These are phyloP conservation scores for Kwoniella mangroviensis DNA, from an alignment of 768 basidiomycete genomes.

Conservation along the genomic window DNA sequence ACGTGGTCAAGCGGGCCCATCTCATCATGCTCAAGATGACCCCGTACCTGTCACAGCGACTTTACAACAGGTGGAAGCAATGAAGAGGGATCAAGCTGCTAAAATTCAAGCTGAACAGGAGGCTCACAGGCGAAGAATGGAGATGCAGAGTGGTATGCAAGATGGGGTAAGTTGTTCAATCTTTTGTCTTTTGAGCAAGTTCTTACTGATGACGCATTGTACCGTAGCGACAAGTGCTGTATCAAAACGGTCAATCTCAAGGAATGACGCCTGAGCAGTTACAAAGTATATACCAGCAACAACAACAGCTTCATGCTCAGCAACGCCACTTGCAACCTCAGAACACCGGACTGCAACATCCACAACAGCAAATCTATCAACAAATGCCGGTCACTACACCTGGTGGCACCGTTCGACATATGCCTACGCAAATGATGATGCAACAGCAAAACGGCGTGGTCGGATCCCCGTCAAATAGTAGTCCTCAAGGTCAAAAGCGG, in stretches of 20 bases:
- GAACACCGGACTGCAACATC: conserved; percentile 1
- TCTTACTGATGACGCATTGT: background rate
- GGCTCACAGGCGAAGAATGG: background rate
- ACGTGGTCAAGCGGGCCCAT: conserved; percentile 13
- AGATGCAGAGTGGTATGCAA: conserved; percentile 6
- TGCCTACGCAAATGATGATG: conserved; percentile 15
- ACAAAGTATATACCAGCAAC: conserved; percentile 17
- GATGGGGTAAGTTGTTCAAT: background rate
- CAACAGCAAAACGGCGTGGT: conserved; percentile 4
- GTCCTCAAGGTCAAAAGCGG: conserved; percentile 22
- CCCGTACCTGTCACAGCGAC: conserved; percentile 13
- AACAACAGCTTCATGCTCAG: conserved; percentile 24
- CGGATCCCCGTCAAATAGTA: conserved; percentile 12
- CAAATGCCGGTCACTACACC: conserved; percentile 16
- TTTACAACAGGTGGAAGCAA: conserved; percentile 30
- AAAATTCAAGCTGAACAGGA: conserved; percentile 28
- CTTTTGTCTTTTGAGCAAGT: background rate
- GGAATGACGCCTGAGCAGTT: conserved; percentile 19
- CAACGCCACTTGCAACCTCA: conserved; percentile 16
- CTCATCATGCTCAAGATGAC: conserved; percentile 5
- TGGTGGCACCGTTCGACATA: conserved; percentile 9
- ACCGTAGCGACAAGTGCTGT: conserved; percentile 1
- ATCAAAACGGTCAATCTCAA: conserved; percentile 10
- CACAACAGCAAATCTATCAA: conserved; percentile 11
- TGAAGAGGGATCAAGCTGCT: conserved; percentile 26